phyloP scores from a whole-genome alignment of 148 eudicot species.

The Salicornia ramosissima region DNA sequence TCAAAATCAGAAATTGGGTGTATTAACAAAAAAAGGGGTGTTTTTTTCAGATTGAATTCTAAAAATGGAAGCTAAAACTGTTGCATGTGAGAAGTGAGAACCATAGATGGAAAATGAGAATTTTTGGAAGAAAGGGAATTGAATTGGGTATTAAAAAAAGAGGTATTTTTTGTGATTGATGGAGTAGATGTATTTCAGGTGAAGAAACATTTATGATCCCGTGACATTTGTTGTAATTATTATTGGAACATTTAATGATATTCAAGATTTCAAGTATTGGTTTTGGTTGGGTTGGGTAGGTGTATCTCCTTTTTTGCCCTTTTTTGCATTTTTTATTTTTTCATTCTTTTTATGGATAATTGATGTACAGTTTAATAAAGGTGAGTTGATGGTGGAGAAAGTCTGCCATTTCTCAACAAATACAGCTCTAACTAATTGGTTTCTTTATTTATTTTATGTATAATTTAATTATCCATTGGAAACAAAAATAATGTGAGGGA shows the following conservation, averaged over 20 bases:
- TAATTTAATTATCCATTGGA: background rate
- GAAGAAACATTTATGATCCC: background rate
- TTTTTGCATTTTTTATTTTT: background rate
- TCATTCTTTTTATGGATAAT: background rate
- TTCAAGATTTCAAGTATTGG: background rate
- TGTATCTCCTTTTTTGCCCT: conserved; percentile 8
- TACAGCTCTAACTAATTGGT: background rate
- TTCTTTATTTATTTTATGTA: background rate
- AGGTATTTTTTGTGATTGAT: background rate
- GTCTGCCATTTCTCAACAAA: background rate
- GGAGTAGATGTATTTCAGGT: background rate
- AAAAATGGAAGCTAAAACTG: background rate
- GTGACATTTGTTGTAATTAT: too few relatives aligned
- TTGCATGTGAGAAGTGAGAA: background rate
- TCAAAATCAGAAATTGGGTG: conserved; percentile 9
- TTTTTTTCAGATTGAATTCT: background rate
- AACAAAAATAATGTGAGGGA: too few relatives aligned
- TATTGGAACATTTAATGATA: conserved; percentile 7
- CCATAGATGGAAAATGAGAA: background rate
- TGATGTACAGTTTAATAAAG: background rate
- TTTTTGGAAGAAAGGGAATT: conserved; percentile 14
- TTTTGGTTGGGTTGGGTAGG: conserved; percentile 15
- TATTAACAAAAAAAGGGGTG: too few relatives aligned
- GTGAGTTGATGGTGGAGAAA: background rate
- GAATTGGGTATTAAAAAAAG: too few relatives aligned